A percentile compares a stretch with the other conserved stretches of the same genome.
Conservation (phyloP, 2,329 filamentous ascomycete species). For the Penicillium sp. region DNA sequence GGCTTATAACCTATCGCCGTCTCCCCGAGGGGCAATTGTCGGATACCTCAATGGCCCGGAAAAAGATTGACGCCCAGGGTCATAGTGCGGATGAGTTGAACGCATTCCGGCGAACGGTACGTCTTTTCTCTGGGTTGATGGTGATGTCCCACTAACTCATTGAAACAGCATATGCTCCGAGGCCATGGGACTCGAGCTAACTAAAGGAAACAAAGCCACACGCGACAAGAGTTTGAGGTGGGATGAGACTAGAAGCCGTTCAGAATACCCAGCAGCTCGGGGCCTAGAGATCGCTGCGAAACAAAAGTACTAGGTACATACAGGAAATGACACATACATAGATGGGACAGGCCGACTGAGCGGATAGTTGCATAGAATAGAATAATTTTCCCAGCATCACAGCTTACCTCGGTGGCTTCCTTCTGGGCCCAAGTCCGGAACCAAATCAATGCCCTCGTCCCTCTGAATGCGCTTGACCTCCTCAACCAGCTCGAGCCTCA, state of each 20-base stretch:
- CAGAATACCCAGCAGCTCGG: background rate
- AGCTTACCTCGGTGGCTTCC: constrained; percentile 22
- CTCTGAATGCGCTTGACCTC: constrained; percentile 37
- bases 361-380: background rate
- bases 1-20: constrained; percentile 80
- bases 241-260: background rate
- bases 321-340: background rate
- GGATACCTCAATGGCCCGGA: constrained; percentile 33
- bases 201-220: background rate
- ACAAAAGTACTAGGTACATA: background rate
- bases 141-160: background rate
- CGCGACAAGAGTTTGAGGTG: background rate
- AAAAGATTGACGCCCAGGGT: constrained; percentile 36
- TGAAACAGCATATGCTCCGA: constrained; percentile 7
- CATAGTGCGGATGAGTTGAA: constrained; percentile 64
- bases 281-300: background rate
- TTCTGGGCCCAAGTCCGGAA: constrained; percentile 11
- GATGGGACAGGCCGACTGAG: background rate
- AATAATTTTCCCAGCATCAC: constrained; percentile 3
- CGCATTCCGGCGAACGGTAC: constrained; percentile 57
- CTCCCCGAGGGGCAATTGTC: constrained; percentile 55
- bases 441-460: constrained; percentile 39
- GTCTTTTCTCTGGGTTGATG: background rate
- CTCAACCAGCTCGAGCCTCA: constrained; percentile 38
- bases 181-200: constrained; percentile 4